A percentile compares a stretch with the other conserved stretches of the same genome.
Evolutionary conservation across 148 eudicot species (phyloP).

Genomic region (Rhododendron vialii): DNA sequence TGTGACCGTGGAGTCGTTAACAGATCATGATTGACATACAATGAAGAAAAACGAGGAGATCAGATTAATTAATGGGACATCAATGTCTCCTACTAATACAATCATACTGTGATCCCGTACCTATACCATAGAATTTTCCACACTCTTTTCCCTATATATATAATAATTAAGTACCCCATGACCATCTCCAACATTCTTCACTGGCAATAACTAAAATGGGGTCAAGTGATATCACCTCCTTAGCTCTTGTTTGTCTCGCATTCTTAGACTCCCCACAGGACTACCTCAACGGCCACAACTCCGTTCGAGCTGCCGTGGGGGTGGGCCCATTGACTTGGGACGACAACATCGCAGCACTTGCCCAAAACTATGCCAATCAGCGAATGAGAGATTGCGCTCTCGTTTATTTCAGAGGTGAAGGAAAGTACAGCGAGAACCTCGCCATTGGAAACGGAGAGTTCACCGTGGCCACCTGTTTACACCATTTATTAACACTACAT

Average conservation of each 20-base stretch:
- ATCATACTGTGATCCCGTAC: too few relatives aligned
- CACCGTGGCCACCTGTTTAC: neutral
- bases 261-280: neutral
- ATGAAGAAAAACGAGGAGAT: too few relatives aligned
- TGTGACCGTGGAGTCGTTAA: too few relatives aligned
- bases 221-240: too few relatives aligned
- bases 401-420: neutral
- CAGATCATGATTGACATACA: too few relatives aligned
- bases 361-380: slow-evolving; percentile 14
- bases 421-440: slow-evolving; percentile 28
- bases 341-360: slow-evolving; percentile 14
- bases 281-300: neutral
- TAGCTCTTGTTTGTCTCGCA: too few relatives aligned
- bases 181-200: neutral
- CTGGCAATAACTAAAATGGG: too few relatives aligned
- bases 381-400: slow-evolving; percentile 13
- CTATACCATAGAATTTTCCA: neutral
- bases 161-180: neutral
- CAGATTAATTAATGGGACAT: too few relatives aligned
- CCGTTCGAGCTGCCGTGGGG: neutral
- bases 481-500: too few relatives aligned
- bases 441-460: slow-evolving; percentile 22
- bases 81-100: too few relatives aligned
- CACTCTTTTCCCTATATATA: neutral
- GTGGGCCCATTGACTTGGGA: slow-evolving; percentile 23